Conservation (phyloP, 495 filamentous ascomycete genomes). For the Tuber calosporum region DNA sequence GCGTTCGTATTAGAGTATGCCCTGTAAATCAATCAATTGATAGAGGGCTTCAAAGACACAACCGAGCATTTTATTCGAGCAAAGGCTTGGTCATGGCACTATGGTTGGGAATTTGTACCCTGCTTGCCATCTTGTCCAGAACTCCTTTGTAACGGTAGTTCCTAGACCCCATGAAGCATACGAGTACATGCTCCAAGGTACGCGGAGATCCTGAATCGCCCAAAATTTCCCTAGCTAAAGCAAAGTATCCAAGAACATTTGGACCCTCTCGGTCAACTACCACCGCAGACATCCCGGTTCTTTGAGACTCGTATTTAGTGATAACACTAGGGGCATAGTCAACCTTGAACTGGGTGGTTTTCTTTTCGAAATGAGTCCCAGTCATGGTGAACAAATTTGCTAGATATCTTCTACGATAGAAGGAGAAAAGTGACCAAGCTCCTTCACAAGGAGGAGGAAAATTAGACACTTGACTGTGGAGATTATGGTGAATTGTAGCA, state of each 20-base stretch:
- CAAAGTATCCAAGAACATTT: conserved; percentile 89
- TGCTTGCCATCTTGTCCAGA: conserved; percentile 81
- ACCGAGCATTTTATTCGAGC: neutral
- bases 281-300: conserved; percentile 88
- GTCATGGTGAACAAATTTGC: conserved; percentile 24
- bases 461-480: neutral
- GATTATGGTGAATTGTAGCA: neutral
- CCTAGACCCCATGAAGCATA: conserved; percentile 94
- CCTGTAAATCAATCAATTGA: conserved; percentile 42
- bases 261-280: conserved; percentile 88
- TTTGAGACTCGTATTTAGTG: conserved; percentile 71
- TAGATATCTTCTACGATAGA: neutral
- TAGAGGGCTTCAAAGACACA: neutral
- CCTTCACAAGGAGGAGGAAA: conserved; percentile 3
- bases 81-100: neutral
- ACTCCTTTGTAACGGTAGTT: conserved; percentile 91
- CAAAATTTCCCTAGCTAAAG: conserved; percentile 92
- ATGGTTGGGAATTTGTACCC: conserved; percentile 19
- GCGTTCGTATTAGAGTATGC: conserved; percentile 94
- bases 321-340: conserved; percentile 81
- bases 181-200: conserved; percentile 94
- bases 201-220: conserved; percentile 95
- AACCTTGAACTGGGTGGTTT: conserved; percentile 71
- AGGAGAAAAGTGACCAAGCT: neutral
- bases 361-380: conserved; percentile 63